Evolutionary conservation across 352 stramenopile genomes (phyloP).

Genomic region (Phytophthora cajani): DNA sequence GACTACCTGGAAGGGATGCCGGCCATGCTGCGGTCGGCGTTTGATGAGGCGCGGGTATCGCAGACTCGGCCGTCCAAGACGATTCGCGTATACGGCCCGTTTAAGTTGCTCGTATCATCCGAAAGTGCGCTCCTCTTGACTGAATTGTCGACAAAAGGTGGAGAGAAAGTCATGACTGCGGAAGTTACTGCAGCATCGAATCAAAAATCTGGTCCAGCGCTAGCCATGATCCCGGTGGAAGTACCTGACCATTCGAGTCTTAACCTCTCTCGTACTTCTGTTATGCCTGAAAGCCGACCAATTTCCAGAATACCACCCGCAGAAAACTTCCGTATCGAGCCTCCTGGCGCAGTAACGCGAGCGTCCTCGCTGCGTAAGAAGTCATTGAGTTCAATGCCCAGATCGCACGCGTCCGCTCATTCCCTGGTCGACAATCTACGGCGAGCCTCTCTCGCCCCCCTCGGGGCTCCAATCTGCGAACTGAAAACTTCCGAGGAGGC

Average conservation of each 20-base stretch:
- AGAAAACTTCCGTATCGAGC: background rate
- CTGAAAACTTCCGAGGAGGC: constrained; percentile 1
- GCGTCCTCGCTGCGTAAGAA: background rate
- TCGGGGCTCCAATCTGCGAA: background rate
- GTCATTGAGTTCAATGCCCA: background rate
- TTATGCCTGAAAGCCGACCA: background rate
- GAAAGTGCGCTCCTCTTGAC: background rate
- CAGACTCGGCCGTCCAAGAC: background rate
- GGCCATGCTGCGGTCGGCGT: background rate
- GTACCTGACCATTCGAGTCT: background rate
- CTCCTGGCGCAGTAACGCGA: background rate
- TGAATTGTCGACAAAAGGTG: background rate
- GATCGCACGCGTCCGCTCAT: background rate
- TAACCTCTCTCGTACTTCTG: background rate
- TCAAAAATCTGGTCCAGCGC: background rate
- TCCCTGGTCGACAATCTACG: background rate
- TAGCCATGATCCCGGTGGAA: background rate
- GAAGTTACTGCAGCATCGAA: background rate
- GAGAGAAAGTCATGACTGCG: background rate
- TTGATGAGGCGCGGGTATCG: background rate
- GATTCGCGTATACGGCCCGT: constrained; percentile 3
- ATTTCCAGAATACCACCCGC: background rate
- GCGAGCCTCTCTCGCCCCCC: background rate
- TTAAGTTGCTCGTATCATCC: background rate
- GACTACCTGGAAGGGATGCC: constrained; percentile 7